phyloP scores from a whole-genome alignment of 805 yeast species.

The Cyberlindnera mississippiensis region DNA sequence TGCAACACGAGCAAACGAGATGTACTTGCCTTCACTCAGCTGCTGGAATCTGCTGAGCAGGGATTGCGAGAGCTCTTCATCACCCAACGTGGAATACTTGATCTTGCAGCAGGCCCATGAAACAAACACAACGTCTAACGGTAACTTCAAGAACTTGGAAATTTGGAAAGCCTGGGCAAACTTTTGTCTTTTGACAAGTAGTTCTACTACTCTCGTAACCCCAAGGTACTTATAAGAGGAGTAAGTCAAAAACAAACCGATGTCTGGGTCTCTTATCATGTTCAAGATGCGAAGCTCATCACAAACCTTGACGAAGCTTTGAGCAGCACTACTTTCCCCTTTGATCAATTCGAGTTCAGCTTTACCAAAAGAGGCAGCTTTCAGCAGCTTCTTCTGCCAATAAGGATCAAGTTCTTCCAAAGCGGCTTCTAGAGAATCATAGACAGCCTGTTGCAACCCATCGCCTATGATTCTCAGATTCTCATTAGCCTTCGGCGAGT shows the following conservation, averaged over 20 bases:
- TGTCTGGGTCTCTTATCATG: conserved; percentile 55
- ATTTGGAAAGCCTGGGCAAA: conserved; percentile 63
- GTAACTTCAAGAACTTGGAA: conserved; percentile 45
- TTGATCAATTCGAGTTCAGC: conserved; percentile 37
- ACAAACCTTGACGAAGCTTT: conserved; percentile 54
- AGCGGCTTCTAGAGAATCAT: conserved; percentile 70
- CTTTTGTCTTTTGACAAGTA: conserved; percentile 54
- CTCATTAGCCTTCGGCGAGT: conserved; percentile 79
- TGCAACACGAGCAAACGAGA: conserved; percentile 58
- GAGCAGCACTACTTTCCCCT: conserved; percentile 37
- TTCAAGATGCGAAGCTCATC: conserved; percentile 65
- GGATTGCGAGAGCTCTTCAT: conserved; percentile 49
- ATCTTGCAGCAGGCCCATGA: conserved; percentile 83
- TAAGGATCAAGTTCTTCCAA: conserved; percentile 69
- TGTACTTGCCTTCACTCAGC: conserved; percentile 31
- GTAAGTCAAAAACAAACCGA: conserved; percentile 68
- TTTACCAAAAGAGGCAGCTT: conserved; percentile 87
- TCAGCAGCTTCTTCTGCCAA: conserved; percentile 75
- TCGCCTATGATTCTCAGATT: conserved; percentile 56
- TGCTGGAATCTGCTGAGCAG: conserved; percentile 44
- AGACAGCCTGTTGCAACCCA: conserved; percentile 55
- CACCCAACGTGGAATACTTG: conserved; percentile 48
- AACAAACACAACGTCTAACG: conserved; percentile 51
- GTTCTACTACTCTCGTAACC: conserved; percentile 49
- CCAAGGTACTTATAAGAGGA: conserved; percentile 49